Conservation (phyloP, 768 basidiomycete species). For the Udeniomyces megalosporus region DNA sequence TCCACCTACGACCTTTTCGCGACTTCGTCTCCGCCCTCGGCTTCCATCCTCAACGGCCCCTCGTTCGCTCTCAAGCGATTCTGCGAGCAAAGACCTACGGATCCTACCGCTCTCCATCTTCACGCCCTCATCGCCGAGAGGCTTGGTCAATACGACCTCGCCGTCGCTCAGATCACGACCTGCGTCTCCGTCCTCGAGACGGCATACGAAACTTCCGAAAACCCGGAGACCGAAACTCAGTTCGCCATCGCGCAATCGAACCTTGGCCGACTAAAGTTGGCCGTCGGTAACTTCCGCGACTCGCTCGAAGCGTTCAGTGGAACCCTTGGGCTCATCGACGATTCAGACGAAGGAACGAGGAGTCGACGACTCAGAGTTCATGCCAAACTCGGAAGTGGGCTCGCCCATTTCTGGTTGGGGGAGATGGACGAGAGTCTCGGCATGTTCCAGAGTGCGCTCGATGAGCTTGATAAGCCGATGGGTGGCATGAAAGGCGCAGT, state of each 20-base stretch:
- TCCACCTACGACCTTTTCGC: conserved; percentile 38
- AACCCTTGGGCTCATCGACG: conserved; percentile 47
- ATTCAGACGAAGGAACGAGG: conserved; percentile 34
- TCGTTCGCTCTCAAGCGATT: conserved; percentile 72
- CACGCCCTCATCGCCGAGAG: conserved; percentile 72
- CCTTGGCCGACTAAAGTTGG: conserved; percentile 58
- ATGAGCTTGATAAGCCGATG: conserved; percentile 26
- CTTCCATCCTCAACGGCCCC: conserved; percentile 47
- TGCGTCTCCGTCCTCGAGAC: conserved; percentile 64
- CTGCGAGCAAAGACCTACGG: conserved; percentile 46
- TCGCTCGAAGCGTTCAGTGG: conserved; percentile 57
- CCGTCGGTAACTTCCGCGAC: conserved; percentile 41
- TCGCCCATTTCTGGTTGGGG: conserved; percentile 52
- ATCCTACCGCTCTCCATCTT: conserved; percentile 64
- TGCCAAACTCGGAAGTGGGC: conserved; percentile 43
- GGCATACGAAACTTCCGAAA: conserved; percentile 75
- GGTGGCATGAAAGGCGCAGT: conserved; percentile 46
- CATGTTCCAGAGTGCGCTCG: conserved; percentile 51
- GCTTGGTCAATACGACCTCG: conserved; percentile 52
- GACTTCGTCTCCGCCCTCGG: conserved; percentile 17
- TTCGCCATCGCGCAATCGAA: conserved; percentile 71
- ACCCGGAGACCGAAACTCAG: conserved; percentile 53
- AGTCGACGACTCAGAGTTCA: conserved; percentile 29
- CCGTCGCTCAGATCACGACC: conserved; percentile 40
- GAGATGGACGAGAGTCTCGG: conserved; percentile 48